phyloP scores from a whole-genome alignment of 257 asterid genomes.

The Voacanga thouarsii region DNA sequence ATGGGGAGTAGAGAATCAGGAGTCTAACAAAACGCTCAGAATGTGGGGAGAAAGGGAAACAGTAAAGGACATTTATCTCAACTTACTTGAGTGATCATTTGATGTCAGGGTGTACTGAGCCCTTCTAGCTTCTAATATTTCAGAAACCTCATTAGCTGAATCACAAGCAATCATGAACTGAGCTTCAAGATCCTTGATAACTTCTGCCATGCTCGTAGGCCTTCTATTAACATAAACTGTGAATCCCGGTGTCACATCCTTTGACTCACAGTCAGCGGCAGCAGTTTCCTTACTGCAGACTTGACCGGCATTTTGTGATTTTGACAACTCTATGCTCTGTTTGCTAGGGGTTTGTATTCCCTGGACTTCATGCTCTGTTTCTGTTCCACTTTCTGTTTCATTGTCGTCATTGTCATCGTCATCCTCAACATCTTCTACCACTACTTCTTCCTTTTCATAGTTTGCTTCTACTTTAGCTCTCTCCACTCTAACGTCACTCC shows the following conservation, averaged over 20 bases:
- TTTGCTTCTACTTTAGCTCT: constrained; percentile 26
- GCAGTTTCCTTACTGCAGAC: constrained; percentile 55
- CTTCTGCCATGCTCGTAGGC: constrained; percentile 89
- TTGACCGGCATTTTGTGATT: constrained; percentile 53
- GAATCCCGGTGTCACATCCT: constrained; percentile 82
- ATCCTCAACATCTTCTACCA: constrained; percentile 66
- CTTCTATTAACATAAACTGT: constrained; percentile 81
- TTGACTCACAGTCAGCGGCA: constrained; percentile 49
- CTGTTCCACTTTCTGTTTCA: constrained; percentile 44
- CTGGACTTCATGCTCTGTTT: constrained; percentile 32
- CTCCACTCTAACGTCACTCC: constrained; percentile 36
- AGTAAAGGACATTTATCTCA: neutral
- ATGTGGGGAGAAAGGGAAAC: neutral
- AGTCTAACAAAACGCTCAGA: neutral
- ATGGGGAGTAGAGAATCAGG: neutral
- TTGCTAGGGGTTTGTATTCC: constrained; percentile 33
- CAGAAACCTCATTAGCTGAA: constrained; percentile 69
- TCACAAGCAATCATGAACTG: constrained; percentile 70
- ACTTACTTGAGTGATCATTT: constrained; percentile 62
- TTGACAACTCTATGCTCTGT: constrained; percentile 51
- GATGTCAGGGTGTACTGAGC: constrained; percentile 63
- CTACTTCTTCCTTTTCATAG: constrained; percentile 52
- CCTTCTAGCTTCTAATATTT: constrained; percentile 69
- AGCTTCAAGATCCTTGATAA: constrained; percentile 82
- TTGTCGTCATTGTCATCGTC: constrained; percentile 28